Base-by-base conservation (phyloP, 169 alveolate species). In the Haemoproteus tartakovskyi region DNA sequence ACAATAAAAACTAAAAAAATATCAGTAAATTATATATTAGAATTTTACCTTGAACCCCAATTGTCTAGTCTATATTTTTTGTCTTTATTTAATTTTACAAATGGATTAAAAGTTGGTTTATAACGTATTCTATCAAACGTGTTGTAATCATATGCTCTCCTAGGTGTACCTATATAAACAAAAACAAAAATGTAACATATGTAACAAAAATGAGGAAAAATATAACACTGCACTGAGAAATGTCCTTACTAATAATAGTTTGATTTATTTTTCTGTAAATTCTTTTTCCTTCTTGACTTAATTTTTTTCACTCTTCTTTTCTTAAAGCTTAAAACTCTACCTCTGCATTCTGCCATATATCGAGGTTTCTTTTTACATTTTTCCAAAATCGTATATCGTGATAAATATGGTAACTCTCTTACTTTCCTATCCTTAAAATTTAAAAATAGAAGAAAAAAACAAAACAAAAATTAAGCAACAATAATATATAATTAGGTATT, bases 11-110 rank as follows among this genome's bases (percentile, higher is more conserved):
- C 11, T 19, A 38, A 57, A 22, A 40, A 14, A 74, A 0, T 36
- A 30, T 18, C 29, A 19, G 29, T 14, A 29, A n/a, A 36, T 45
- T 4, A 5, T 24, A 14, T 41, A 12, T 19, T 41, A 9, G n/a
- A n/a, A n/a, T n/a, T n/a, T n/a, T 50, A 92, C 95, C 95, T 87
- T 26, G 96, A 92, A 16, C 91, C 92, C 94, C 95, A 92, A 62
- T 89, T 88, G 67, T 92, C 96, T 8, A 92, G 67, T 41, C 91
- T 78, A 57, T 90, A 92, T 52, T 93, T 74, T 86, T 89, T 89
- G 16, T 88, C 92, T 80, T 87, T 88, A 60, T 87, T 90, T 41
- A 92, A 67, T 47, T 87, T 60, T 14, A 92, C 95, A 50, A 81
- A 92, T 0, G 96, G 96, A 74, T 92, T 92, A 78, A 92, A 90